A percentile compares a stretch with the other conserved stretches of the same genome.
These are phyloP conservation scores for Pseudozyma sp. DNA, from an alignment of 1,284 basidiomycete species.

Conservation along the genomic window DNA sequence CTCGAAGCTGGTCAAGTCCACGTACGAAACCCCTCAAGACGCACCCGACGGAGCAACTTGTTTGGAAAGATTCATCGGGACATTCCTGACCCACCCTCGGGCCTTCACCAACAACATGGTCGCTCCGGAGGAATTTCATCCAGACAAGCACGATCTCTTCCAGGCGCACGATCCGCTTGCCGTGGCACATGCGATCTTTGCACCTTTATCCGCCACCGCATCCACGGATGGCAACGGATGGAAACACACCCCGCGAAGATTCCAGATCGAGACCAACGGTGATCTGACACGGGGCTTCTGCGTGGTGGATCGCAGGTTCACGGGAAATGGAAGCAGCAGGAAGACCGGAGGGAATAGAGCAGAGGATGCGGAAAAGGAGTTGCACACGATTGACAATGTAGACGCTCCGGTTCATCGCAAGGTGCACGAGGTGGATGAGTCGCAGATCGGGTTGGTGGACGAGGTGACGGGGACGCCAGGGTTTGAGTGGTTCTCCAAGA, in stretches of 20 bases:
- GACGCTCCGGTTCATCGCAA: conserved; percentile 21
- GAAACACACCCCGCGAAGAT: conserved; percentile 35
- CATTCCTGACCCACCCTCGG: conserved; percentile 59
- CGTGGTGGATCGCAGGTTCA: conserved; percentile 55
- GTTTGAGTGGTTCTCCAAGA: conserved; percentile 50
- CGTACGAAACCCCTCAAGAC: conserved; percentile 27
- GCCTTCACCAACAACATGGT: conserved; percentile 61
- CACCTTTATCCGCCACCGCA: conserved; percentile 15
- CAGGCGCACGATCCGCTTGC: conserved; percentile 65
- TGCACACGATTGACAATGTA: conserved; percentile 31
- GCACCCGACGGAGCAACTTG: conserved; percentile 19
- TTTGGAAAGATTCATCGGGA: conserved; percentile 51
- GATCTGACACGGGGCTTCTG: conserved; percentile 61
- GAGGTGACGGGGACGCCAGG: conserved; percentile 57
- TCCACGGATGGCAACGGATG: conserved; percentile 29
- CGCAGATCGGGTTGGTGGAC: conserved; percentile 37
- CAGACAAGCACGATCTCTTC: conserved; percentile 58
- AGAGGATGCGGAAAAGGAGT: conserved; percentile 21
- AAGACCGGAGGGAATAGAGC: conserved; percentile 44
- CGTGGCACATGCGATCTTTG: conserved; percentile 61
- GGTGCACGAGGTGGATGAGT: conserved; percentile 4
- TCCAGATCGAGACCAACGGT: conserved; percentile 62
- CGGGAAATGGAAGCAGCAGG: conserved; percentile 40
- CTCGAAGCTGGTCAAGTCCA: conserved; percentile 46
- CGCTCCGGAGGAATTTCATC: conserved; percentile 55